Evolutionary conservation across 495 filamentous ascomycete species (phyloP).

Genomic region (Halenospora varia): DNA sequence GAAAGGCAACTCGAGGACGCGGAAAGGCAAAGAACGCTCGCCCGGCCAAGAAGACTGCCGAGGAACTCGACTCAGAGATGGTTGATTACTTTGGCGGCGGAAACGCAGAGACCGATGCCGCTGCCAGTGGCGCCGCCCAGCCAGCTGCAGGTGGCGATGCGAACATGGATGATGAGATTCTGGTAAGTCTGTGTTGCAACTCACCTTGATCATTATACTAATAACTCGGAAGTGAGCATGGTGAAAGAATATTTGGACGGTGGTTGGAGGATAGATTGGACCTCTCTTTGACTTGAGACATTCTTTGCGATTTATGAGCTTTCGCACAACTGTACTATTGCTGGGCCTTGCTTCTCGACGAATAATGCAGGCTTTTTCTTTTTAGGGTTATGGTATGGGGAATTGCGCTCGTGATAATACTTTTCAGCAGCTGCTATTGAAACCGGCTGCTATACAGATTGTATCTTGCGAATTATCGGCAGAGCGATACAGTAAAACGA

Average conservation of each 20-base stretch:
- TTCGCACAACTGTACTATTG: constrained; percentile 15
- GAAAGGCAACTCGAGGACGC: constrained; percentile 39
- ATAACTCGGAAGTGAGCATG: not conserved
- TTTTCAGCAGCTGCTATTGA: not conserved
- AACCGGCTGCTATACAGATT: not conserved
- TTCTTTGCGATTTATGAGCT: constrained; percentile 11
- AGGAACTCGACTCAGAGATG: constrained; percentile 94
- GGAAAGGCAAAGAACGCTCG: constrained; percentile 54
- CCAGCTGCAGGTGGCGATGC: constrained; percentile 32
- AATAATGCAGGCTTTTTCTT: constrained; percentile 8
- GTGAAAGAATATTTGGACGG: not conserved
- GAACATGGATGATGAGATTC: constrained; percentile 45
- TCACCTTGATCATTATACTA: not conserved
- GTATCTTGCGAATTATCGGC: not conserved
- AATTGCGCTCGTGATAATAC: constrained; percentile 12
- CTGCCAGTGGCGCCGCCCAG: constrained; percentile 23
- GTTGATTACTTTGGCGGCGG: constrained; percentile 69
- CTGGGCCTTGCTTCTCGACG: constrained; percentile 10
- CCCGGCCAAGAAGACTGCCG: constrained; percentile 86
- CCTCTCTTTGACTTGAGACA: not conserved
- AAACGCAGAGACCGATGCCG: constrained; percentile 26
- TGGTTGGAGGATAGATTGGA: not conserved
- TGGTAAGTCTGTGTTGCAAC: constrained; percentile 11
- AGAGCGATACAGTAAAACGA: not conserved
- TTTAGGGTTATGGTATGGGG: constrained; percentile 3